Conservation (phyloP, 371 early-diverging fungal species). For the Batkoa obscura region DNA sequence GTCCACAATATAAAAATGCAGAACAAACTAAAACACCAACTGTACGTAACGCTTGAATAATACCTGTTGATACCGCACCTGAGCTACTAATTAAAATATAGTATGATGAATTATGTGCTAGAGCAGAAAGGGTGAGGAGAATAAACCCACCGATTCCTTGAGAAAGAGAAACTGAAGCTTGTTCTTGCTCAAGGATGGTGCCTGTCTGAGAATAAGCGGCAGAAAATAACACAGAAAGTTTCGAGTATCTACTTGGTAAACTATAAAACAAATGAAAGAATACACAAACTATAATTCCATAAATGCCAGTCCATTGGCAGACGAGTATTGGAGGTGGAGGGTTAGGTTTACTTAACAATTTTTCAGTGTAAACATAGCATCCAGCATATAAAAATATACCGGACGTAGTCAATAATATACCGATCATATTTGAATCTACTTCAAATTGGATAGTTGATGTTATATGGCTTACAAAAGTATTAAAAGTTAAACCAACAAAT, state of each 20-base stretch:
- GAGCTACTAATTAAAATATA: conserved; percentile 24
- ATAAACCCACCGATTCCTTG: conserved; percentile 14
- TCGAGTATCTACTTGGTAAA: neutral
- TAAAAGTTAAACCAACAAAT: neutral
- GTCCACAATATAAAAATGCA: conserved; percentile 35
- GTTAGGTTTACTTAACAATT: no score
- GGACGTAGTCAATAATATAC: neutral
- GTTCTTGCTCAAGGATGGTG: neutral
- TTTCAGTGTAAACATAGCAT: neutral
- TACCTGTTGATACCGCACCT: conserved; percentile 37
- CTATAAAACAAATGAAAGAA: neutral
- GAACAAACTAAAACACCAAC: conserved; percentile 45
- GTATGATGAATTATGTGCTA: conserved; percentile 26
- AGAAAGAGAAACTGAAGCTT: neutral
- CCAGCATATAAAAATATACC: neutral
- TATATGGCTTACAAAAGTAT: neutral
- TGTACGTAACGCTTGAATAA: conserved; percentile 40
- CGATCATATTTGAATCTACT: neutral
- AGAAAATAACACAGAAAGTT: neutral
- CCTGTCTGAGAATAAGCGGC: neutral
- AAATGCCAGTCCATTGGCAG: neutral
- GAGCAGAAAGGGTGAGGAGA: conserved; percentile 16
- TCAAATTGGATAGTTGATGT: neutral
- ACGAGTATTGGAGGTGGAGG: neutral
- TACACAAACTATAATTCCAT: neutral